A percentile compares a stretch with the other conserved stretches of the same genome.
phyloP scores from a whole-genome alignment of 208 protist species.

The Acanthamoeba sp. region DNA sequence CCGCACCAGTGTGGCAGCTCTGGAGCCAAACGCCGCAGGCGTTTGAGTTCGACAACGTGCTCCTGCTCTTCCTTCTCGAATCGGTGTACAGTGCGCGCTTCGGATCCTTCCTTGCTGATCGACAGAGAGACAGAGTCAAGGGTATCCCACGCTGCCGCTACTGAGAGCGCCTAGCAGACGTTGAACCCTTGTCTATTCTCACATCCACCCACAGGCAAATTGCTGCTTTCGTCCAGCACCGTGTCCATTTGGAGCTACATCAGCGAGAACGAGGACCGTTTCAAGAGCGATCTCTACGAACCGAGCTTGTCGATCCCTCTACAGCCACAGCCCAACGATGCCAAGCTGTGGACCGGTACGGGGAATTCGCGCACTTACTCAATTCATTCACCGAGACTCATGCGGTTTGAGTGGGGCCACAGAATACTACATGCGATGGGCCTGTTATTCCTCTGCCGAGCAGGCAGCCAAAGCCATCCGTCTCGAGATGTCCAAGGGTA shows the following conservation, averaged over 20 bases:
- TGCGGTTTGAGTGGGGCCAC: no score
- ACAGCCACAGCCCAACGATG: neutral
- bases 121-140: slow-evolving; percentile 1
- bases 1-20: slow-evolving; percentile 61
- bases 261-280: neutral
- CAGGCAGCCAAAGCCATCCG: neutral
- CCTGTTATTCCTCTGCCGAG: neutral
- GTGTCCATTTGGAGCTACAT: slow-evolving; percentile 6
- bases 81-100: slow-evolving; percentile 62
- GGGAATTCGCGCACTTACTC: no score
- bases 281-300: neutral
- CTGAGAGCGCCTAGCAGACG: no score
- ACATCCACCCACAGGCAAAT: no score
- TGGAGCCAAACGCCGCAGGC: neutral
- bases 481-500: no score
- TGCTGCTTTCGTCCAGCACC: neutral
- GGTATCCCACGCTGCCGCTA: neutral
- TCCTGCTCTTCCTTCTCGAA: slow-evolving; percentile 56
- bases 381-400: no score
- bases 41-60: slow-evolving; percentile 33
- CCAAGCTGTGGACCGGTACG: slow-evolving; percentile 52
- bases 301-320: neutral
- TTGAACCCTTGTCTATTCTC: no score
- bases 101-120: slow-evolving; percentile 58
- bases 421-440: slow-evolving; percentile 46